Base-by-base conservation (phyloP, 2,329 filamentous ascomycete genomes). In the Amphichorda felina region DNA sequence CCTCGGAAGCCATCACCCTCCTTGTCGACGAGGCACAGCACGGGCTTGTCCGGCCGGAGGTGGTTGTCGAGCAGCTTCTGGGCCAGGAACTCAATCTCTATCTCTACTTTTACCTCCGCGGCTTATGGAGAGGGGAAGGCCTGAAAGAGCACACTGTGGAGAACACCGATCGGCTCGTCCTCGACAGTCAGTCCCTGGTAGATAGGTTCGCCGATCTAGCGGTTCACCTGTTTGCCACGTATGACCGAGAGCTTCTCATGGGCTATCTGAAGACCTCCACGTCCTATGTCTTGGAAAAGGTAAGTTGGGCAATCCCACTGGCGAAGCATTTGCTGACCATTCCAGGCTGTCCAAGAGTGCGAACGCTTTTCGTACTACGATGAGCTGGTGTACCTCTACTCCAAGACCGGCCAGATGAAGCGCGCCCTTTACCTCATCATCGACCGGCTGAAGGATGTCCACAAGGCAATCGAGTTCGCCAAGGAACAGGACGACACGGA, bases 351-450 rank as follows among this genome's bases (percentile, higher is more conserved):
- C 43, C 72, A 63, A 70, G 76, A 93, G 48, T 98, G 91, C 51
- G 87, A 96, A 56, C 63, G 68, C 11, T 72, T 75, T 44, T 77
- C 81, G 45, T 96, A 83, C 56, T 82, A 93, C 33, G 82, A 86
- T 26, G 91, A 98, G 54, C 72, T 96, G n/a, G 89, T 98, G 11
- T 91, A 91, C 50, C 73, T 98, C 2, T 82, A 96, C 48, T 93
- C 87, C 40, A 95, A 95, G 55, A 96, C 87, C 0, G 91, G 91
- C 0, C 80, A 95, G 55, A 91, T 86, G 47, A 94, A 95, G 56
- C 78, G 83, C 10, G 93, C 93, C 0, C 65, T 98, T 3, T 88
- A 82, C 48, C 72, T 98, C 35, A 96, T 98, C 50, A 93, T 96
- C 42, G 86, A 94, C 48, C 79, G 86, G n/a, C 70, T 98, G 5